Evolutionary conservation across 2,329 filamentous ascomycete genomes (phyloP).

Genomic region (Blastomyces silverae): DNA sequence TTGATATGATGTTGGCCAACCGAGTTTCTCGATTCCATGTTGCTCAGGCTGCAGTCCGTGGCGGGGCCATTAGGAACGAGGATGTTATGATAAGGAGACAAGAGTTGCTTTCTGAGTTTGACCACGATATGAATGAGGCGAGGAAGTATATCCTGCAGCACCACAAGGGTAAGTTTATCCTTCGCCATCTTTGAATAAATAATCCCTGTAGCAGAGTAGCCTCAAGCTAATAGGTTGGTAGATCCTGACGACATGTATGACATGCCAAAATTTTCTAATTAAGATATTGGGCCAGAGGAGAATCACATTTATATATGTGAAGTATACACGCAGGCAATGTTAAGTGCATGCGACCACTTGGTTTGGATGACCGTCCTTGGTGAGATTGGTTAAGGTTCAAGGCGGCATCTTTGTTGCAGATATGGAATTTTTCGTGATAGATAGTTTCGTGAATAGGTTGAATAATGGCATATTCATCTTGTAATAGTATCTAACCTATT

Average conservation of each 20-base stretch:
- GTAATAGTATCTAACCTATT: neutral
- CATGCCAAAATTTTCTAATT: constrained; percentile 38
- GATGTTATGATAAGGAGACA: constrained; percentile 44
- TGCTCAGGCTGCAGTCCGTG: constrained; percentile 49
- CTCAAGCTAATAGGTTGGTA: constrained; percentile 22
- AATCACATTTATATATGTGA: neutral
- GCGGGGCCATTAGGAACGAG: constrained; percentile 45
- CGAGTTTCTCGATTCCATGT: constrained; percentile 55
- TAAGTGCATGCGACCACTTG: neutral
- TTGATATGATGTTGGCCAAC: constrained; percentile 64
- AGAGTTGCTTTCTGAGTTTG: constrained; percentile 45
- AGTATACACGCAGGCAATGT: neutral
- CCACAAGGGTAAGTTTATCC: constrained; percentile 45
- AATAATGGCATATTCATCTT: neutral
- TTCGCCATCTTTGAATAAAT: constrained; percentile 11
- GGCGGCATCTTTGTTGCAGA: neutral
- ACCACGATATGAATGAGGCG: constrained; percentile 45
- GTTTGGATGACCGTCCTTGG: neutral
- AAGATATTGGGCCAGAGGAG: neutral
- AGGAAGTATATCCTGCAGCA: constrained; percentile 48
- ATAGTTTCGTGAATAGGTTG: neutral
- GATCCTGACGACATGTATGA: constrained; percentile 51
- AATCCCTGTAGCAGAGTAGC: neutral
- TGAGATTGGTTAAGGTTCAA: neutral
- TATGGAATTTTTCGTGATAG: neutral